A percentile compares a stretch with the other conserved stretches of the same genome.
Evolutionary conservation across 23 red algal species (phyloP).

Genomic region (Chondrus crispus): DNA sequence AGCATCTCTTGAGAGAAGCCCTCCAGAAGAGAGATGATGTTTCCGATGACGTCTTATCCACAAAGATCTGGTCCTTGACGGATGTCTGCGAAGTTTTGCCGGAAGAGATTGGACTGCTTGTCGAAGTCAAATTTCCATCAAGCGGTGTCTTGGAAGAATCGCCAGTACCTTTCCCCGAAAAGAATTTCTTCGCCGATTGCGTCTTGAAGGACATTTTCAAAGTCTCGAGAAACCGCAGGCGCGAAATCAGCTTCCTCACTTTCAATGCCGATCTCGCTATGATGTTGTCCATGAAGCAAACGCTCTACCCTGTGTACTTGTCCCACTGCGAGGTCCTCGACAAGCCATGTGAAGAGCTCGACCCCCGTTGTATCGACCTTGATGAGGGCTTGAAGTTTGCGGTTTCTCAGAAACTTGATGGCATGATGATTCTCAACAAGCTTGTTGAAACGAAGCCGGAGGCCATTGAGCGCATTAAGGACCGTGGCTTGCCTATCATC

Average conservation of each 20-base stretch:
- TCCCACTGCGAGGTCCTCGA: constrained; percentile 72
- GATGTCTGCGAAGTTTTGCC: constrained; percentile 60
- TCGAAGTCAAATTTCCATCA: constrained; percentile 90
- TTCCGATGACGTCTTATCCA: constrained; percentile 23
- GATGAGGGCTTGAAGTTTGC: constrained; percentile 65
- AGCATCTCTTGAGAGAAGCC: not conserved
- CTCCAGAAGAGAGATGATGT: not conserved
- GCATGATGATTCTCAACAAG: constrained; percentile 82
- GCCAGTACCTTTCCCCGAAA: constrained; percentile 54
- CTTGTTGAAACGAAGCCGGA: constrained; percentile 27
- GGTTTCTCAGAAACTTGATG: constrained; percentile 32
- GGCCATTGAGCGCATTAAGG: not conserved
- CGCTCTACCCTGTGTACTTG: constrained; percentile 78
- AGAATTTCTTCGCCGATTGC: constrained; percentile 68
- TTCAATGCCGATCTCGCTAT: constrained; percentile 88
- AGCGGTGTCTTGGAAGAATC: constrained; percentile 39
- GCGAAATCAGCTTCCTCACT: constrained; percentile 63
- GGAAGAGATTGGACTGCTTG: constrained; percentile 64
- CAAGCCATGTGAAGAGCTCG: constrained; percentile 61
- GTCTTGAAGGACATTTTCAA: constrained; percentile 59
- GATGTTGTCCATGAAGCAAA: constrained; percentile 86
- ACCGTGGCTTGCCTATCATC: constrained; percentile 47
- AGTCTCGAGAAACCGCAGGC: not conserved
- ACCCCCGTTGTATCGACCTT: constrained; percentile 53
- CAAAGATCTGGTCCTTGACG: constrained; percentile 38